phyloP scores from a whole-genome alignment of 2,329 filamentous ascomycete genomes.

The Fusarium veterinarium region DNA sequence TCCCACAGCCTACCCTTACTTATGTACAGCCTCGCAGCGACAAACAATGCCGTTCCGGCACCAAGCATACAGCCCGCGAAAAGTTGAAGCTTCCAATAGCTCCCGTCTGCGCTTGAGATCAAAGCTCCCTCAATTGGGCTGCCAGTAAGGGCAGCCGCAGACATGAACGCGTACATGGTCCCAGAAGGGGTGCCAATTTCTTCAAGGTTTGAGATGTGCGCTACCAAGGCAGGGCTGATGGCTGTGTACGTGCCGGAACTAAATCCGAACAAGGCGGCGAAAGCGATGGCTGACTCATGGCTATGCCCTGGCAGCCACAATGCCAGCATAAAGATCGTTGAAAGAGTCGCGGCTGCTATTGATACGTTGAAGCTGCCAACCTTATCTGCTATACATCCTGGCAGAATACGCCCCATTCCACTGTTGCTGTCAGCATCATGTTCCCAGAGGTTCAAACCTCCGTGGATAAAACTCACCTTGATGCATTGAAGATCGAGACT shows the following conservation, averaged over 20 bases:
- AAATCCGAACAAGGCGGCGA: neutral
- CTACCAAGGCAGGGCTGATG: neutral
- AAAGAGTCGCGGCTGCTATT: neutral
- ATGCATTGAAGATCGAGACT: neutral
- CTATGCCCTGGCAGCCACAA: neutral
- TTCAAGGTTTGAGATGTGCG: neutral
- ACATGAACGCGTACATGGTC: neutral
- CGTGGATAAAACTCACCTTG: neutral
- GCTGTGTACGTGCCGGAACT: neutral
- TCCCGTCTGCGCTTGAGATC: neutral
- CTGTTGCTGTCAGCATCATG: neutral
- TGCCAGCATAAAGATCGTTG: neutral
- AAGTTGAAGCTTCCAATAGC: neutral
- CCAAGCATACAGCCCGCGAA: neutral
- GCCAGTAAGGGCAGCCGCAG: neutral
- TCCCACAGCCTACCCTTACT: neutral
- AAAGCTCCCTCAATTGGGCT: neutral
- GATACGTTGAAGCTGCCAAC: neutral
- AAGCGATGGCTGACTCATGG: neutral
- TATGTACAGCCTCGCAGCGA: neutral
- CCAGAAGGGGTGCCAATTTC: neutral
- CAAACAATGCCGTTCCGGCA: neutral
- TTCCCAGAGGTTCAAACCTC: fast-evolving
- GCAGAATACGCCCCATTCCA: neutral
- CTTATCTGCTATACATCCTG: neutral